Conservation (phyloP, 1,284 basidiomycete genomes). For the Cryptococcus floricola region DNA sequence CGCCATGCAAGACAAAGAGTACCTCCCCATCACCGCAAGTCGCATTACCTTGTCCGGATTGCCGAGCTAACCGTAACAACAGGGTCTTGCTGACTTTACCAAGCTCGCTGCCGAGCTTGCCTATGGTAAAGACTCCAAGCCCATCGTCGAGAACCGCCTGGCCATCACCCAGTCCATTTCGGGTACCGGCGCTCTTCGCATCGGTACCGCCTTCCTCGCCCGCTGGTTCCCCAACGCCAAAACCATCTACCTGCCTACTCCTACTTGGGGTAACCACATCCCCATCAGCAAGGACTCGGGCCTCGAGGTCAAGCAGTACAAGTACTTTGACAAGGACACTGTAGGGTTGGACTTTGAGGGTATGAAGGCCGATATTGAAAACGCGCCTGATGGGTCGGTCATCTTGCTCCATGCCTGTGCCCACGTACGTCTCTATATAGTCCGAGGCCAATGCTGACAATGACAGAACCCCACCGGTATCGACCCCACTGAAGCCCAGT, state of each 20-base stretch:
- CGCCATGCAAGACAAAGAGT: constrained; percentile 87
- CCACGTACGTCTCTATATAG: constrained; percentile 33
- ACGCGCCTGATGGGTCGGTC: not conserved
- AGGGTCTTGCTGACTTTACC: constrained; percentile 74
- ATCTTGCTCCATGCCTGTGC: constrained; percentile 56
- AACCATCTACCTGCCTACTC: constrained; percentile 84
- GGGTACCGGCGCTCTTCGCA: constrained; percentile 93
- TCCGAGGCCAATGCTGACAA: constrained; percentile 53
- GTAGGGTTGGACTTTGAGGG: constrained; percentile 90
- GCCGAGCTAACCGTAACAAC: not conserved
- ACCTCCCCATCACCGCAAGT: constrained; percentile 78
- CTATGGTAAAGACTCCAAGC: constrained; percentile 76
- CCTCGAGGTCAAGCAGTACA: constrained; percentile 83
- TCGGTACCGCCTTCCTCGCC: constrained; percentile 85
- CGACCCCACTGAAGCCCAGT: constrained; percentile 91
- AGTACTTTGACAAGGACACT: constrained; percentile 89
- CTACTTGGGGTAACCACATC: constrained; percentile 97
- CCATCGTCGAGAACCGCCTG: constrained; percentile 70
- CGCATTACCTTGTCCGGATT: not conserved
- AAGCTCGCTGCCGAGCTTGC: constrained; percentile 84
- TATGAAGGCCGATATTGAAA: constrained; percentile 73
- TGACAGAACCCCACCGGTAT: constrained; percentile 90
- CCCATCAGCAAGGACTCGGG: constrained; percentile 79
- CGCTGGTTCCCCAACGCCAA: constrained; percentile 84
- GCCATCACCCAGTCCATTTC: constrained; percentile 95